Evolutionary conservation across 1,139 yeast genomes (phyloP), one percentile per base, ranked within the genome.

Genomic region (Yamadazyma triangularis): DNA sequence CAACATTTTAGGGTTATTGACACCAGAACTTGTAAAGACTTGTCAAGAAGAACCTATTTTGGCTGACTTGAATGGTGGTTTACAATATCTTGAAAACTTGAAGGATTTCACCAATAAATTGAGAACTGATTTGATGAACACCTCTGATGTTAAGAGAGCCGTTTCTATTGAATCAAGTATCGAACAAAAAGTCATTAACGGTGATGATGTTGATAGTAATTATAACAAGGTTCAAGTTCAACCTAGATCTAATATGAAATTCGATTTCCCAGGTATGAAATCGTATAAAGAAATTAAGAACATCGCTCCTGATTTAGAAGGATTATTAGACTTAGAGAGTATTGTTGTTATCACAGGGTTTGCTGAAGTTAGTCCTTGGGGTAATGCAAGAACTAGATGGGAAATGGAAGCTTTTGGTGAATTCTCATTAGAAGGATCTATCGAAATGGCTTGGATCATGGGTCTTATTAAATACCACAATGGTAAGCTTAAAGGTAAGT

Each of bases 401-500:
- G 97, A 91, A 65, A 91, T 91, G 95, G 98, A 91, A 69, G 86
- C 96, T 34, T 47, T 64, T 39, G 98, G 98, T 51, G 88, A 85
- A 55, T 91, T 91, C 64, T 89, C 97, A n/a, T 70, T 91, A 51
- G 98, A 91, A 67, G 98, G 98, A 56, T 84, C 96, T 54, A 84
- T 91, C 56, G 98, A 91, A 70, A 89, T 91, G 95, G 97, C 98
- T 32, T 91, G 97, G 97, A 88, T 91, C 48, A 91, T 91, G 97
- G 97, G 97, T 47, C 75, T 84, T 58, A 88, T 91, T 67, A 86
- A 85, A 64, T 91, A 91, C 70, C 88, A 81, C 60, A 87, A 86
- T 47, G 97, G 96, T 65, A 77, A 79, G 59, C 74, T 89, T 59
- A 89, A 89, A 77, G 95, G 95, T 56, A 70, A 72, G 53, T 78